phyloP scores from a whole-genome alignment of 257 asterid genomes.

The Penstemon davidsonii region DNA sequence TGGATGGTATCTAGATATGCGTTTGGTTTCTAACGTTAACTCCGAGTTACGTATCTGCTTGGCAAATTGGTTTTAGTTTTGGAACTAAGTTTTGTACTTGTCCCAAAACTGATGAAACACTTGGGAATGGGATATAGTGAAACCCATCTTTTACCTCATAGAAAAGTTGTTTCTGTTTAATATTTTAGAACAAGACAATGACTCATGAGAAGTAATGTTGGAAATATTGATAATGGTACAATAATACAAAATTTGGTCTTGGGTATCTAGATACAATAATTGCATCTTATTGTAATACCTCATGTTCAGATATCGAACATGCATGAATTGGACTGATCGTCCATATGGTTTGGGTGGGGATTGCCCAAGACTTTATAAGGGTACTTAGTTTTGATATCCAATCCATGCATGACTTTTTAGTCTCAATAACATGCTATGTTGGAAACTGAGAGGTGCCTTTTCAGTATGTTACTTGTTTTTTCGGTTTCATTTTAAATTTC shows the following conservation, averaged over 20 bases:
- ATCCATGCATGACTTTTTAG: no score
- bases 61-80: not conserved
- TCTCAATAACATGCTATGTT: no score
- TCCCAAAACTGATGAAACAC: not conserved
- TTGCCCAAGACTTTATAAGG: no score
- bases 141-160: not conserved
- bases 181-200: not conserved
- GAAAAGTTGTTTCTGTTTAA: not conserved
- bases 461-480: not conserved
- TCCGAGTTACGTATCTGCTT: not conserved
- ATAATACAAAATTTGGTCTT: no score
- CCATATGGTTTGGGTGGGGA: no score
- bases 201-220: no score
- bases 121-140: slow-evolving; percentile 4
- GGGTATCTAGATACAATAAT: no score
- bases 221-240: no score
- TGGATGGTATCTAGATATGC: not conserved
- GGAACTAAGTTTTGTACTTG: slow-evolving; percentile 6
- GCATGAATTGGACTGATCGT: no score
- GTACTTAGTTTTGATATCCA: no score
- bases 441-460: not conserved
- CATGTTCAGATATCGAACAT: no score
- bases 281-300: no score
- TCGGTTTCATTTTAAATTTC: not conserved
- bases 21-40: not conserved